Percentiles rank a stretch among this genome's conserved stretches.
These are phyloP conservation scores for Aspergillus clavatus DNA, from an alignment of 2,329 filamentous ascomycete species.

Conservation along the genomic window DNA sequence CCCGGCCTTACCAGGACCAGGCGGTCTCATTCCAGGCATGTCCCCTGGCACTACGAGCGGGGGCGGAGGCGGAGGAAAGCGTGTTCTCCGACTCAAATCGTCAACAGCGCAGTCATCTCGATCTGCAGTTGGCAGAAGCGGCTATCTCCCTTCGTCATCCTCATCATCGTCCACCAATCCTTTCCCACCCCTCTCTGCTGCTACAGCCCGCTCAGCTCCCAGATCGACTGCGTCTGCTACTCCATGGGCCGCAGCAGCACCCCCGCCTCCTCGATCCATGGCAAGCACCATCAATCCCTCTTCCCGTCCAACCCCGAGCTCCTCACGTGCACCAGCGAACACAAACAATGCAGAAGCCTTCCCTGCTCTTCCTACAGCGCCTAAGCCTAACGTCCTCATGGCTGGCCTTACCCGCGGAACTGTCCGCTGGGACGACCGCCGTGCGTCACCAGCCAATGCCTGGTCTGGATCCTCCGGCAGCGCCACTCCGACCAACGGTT, in stretches of 20 bases:
- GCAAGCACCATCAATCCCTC: constrained; percentile 23
- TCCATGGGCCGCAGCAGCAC: constrained; percentile 22
- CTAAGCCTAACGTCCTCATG: constrained; percentile 60
- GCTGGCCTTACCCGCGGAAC: constrained; percentile 45
- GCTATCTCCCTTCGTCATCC: constrained; percentile 38
- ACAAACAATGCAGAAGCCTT: constrained; percentile 58
- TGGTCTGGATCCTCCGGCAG: constrained; percentile 32
- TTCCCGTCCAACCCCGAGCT: constrained; percentile 23
- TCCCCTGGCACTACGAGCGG: constrained; percentile 46
- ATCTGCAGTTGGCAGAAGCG: constrained; percentile 58
- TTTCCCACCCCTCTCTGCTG: constrained; percentile 43
- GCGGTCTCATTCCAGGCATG: constrained; percentile 59
- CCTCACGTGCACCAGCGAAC: constrained; percentile 19
- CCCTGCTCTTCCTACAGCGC: constrained; percentile 73
- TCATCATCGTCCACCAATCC: constrained; percentile 38
- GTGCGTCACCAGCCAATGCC: constrained; percentile 31
- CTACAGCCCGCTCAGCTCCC: constrained; percentile 20
- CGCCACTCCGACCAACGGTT: constrained; percentile 17
- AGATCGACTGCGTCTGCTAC: constrained; percentile 19
- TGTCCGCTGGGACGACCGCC: constrained; percentile 42
- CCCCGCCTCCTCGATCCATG: constrained; percentile 17
- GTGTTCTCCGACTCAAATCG: constrained; percentile 63
- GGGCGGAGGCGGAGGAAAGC: constrained; percentile 54
- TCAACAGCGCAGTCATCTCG: constrained; percentile 65
- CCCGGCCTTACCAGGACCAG: constrained; percentile 73